Evolutionary conservation across 305 asterid genomes (phyloP).

Genomic region (Fraxinus nigra): DNA sequence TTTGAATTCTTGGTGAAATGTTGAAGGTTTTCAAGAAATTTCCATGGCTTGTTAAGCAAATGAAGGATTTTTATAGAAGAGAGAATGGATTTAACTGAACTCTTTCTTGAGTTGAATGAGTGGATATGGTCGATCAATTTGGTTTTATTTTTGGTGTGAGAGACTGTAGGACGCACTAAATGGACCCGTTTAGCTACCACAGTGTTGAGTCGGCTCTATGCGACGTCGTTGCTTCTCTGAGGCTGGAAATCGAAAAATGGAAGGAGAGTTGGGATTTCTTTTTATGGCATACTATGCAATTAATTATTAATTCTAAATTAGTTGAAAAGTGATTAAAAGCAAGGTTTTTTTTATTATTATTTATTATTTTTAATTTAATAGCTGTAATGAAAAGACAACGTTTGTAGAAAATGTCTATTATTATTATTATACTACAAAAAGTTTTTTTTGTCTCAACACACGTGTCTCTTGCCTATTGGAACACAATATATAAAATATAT

Average conservation of each 20-base stretch:
- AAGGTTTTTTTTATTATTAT: too few species aligned
- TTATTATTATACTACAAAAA: background rate
- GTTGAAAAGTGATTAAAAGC: background rate
- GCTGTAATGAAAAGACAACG: background rate
- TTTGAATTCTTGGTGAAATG: background rate
- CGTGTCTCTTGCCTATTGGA: background rate
- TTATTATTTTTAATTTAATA: too few species aligned
- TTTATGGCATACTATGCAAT: background rate
- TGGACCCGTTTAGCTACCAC: background rate
- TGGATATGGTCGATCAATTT: conserved; percentile 33
- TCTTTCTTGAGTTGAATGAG: conserved; percentile 26
- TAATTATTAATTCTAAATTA: too few species aligned
- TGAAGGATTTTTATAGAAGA: conserved; percentile 27
- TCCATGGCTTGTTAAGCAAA: conserved; percentile 24
- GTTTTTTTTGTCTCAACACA: background rate
- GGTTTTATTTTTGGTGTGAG: background rate
- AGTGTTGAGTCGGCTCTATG: background rate
- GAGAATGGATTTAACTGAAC: background rate
- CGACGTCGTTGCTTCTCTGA: background rate
- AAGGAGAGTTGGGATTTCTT: background rate
- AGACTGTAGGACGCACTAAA: background rate
- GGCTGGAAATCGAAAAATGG: background rate
- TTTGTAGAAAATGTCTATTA: background rate
- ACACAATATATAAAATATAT: background rate
- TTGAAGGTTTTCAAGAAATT: conserved; percentile 14